Base-by-base conservation (phyloP, 179 eudicot species). In the Monotropa hypopitys region DNA sequence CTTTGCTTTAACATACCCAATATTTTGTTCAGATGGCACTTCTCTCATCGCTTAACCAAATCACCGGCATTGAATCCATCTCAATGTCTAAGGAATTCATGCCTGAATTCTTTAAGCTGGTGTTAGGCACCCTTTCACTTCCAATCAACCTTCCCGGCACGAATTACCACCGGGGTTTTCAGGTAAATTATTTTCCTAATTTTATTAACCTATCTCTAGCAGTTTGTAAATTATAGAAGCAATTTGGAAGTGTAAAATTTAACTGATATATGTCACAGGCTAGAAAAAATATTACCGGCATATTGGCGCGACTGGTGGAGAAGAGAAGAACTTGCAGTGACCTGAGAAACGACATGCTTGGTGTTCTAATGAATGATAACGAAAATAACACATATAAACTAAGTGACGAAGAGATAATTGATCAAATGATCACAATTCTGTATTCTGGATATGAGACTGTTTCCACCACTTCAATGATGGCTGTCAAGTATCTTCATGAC, bases 391-490 rank as follows among this genome's bases (percentile, higher is more conserved):
- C 8, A 63, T 87, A 87, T 51, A 91, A 90, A 56, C 83, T 88
- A 15, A 88, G 43, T 76, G 98, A 95, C 79, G 98, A 93, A 76
- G 98, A 95, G 84, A 90, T 95, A 73, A 91, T 95, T 80, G 99
- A 95, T 88, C 88, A 90, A 70, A 93, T 95, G 75, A 95, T 95
- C 75, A 95, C 99, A 4, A 87, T 95, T 72, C 85, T 91, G 80
- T 95, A 95, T 73, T 95, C 99, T 70, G 99, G 99, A 26, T 95
- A 95, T 65, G 99, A 95, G 83, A 95, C 99, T 70, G 97, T 95
- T 75, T 93, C 98, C 23, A 95, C 99, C 38, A 95, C 99, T 84
- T 91, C 97, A 30, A 95, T 95, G 99, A 93, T 95, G 99, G 97
- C 98, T 79, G 91, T 93, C 74, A 95, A 95, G 84, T 95, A 93